Evolutionary conservation across 371 early-diverging fungal species (phyloP).

Genomic region (Mortierella sp.): DNA sequence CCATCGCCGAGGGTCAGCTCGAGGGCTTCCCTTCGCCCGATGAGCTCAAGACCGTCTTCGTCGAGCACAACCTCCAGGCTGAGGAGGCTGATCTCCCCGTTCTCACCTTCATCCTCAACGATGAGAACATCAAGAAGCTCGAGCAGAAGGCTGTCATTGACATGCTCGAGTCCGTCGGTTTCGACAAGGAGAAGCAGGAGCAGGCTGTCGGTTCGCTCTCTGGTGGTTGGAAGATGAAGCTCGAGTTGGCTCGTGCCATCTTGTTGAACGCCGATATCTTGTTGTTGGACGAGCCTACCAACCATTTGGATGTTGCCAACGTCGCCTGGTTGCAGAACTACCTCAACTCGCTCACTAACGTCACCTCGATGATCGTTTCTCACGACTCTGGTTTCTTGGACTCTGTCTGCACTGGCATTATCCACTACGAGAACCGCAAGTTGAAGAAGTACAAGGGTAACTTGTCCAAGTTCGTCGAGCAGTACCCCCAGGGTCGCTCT

Average conservation of each 20-base stretch:
- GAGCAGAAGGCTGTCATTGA: slow-evolving; percentile 60
- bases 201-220: slow-evolving; percentile 76
- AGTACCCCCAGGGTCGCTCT: slow-evolving; percentile 75
- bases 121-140: slow-evolving; percentile 50
- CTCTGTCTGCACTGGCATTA: slow-evolving; percentile 82
- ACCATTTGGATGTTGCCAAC: slow-evolving; percentile 91
- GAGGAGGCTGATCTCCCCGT: slow-evolving; percentile 76
- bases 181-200: slow-evolving; percentile 72
- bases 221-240: slow-evolving; percentile 93
- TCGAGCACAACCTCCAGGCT: slow-evolving; percentile 85
- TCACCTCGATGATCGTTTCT: slow-evolving; percentile 88
- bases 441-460: slow-evolving; percentile 84
- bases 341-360: slow-evolving; percentile 74
- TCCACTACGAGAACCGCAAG: slow-evolving; percentile 80
- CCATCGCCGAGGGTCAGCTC: slow-evolving; percentile 78
- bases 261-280: slow-evolving; percentile 86
- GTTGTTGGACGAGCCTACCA: slow-evolving; percentile 93
- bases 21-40: slow-evolving; percentile 75
- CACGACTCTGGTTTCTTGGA: slow-evolving; percentile 91
- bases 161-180: slow-evolving; percentile 74
- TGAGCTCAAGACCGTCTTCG: slow-evolving; percentile 77
- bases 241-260: slow-evolving; percentile 88
- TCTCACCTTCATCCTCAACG: slow-evolving; percentile 70
- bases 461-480: slow-evolving; percentile 83
- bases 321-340: slow-evolving; percentile 89